These are phyloP conservation scores for Penicillium hordei DNA, from an alignment of 2,329 filamentous ascomycete species.

Conservation along the genomic window DNA sequence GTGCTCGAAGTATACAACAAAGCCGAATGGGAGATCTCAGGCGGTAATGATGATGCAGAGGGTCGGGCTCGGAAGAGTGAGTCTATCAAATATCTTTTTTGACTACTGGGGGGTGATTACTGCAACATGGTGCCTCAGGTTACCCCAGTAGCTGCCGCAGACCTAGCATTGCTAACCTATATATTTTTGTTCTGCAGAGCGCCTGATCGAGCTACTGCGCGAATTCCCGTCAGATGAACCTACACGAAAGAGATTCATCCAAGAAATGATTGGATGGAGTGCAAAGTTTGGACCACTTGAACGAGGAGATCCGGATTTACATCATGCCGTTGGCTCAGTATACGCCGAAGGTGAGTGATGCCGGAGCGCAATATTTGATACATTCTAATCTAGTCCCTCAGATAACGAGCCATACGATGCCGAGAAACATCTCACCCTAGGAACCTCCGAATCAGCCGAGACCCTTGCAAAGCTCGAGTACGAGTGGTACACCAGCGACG, in stretches of 20 bases:
- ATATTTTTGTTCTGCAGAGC: slow-evolving; percentile 37
- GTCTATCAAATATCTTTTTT: slow-evolving; percentile 8
- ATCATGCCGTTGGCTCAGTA: slow-evolving; percentile 83
- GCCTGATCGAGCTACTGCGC: slow-evolving; percentile 74
- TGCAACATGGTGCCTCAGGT: background rate
- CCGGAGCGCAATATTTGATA: background rate
- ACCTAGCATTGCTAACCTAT: slow-evolving; percentile 8
- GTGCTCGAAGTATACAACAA: slow-evolving; percentile 90
- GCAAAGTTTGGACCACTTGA: slow-evolving; percentile 81
- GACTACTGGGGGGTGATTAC: background rate
- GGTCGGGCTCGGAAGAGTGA: slow-evolving; percentile 62
- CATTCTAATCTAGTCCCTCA: slow-evolving; percentile 31
- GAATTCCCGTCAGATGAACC: slow-evolving; percentile 82
- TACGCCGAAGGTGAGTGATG: slow-evolving; percentile 69
- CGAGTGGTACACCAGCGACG: slow-evolving; percentile 87
- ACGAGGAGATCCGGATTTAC: slow-evolving; percentile 88
- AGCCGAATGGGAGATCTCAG: slow-evolving; percentile 68
- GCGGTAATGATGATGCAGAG: slow-evolving; percentile 54
- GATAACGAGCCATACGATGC: slow-evolving; percentile 92
- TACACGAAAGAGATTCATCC: slow-evolving; percentile 87
- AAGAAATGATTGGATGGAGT: slow-evolving; percentile 85
- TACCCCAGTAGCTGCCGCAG: background rate
- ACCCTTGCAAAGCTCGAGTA: slow-evolving; percentile 82
- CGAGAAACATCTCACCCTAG: slow-evolving; percentile 82
- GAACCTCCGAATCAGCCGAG: slow-evolving; percentile 83